phyloP scores from a whole-genome alignment of 768 basidiomycete species.

The Phylloporus sp. region DNA sequence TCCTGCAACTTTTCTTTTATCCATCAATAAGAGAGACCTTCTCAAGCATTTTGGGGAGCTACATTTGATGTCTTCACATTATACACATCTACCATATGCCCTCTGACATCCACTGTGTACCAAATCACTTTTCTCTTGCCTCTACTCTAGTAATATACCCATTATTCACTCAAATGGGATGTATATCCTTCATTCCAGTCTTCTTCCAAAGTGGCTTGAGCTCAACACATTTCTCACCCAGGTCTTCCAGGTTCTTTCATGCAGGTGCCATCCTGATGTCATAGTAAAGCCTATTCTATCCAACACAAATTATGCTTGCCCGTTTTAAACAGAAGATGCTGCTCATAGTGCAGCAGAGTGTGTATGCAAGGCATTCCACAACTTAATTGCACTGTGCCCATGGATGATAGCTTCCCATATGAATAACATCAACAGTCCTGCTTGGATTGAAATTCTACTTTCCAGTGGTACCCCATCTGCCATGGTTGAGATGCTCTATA shows the following conservation, averaged over 20 bases:
- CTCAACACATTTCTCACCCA: not conserved
- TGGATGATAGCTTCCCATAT: not conserved
- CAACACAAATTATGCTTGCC: not conserved
- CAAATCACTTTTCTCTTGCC: not conserved
- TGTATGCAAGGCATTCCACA: not conserved
- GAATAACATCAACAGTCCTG: not conserved
- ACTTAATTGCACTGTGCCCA: not conserved
- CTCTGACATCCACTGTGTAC: not conserved
- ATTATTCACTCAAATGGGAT: not conserved
- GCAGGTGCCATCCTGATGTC: not conserved
- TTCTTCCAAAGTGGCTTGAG: not conserved
- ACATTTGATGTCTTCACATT: not conserved
- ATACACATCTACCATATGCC: not conserved
- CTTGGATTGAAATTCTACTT: not conserved
- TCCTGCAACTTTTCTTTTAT: not conserved
- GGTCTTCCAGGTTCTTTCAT: not conserved
- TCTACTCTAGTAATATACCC: not conserved
- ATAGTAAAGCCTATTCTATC: not conserved
- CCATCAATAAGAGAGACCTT: not conserved
- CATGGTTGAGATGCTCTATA: not conserved
- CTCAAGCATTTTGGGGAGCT: not conserved
- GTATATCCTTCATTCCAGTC: not conserved
- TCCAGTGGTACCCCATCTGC: not conserved
- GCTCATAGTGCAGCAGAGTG: not conserved
- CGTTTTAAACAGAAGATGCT: not conserved